Conservation (phyloP, 176 grass and related monocot species). For the Paspalum vaginatum region DNA sequence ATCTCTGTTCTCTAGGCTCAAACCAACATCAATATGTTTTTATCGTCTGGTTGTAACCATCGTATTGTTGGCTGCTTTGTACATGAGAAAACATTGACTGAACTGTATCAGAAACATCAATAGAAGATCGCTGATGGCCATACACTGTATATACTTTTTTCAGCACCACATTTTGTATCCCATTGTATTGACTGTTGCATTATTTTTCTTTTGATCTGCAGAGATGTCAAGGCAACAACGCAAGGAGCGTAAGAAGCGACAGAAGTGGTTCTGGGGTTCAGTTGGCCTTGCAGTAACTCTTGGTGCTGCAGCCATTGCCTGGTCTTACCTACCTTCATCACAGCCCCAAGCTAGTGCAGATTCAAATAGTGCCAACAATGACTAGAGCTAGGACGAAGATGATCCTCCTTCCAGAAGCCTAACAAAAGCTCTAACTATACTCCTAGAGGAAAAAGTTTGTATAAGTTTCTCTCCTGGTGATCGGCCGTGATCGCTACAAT, state of each 20-base stretch:
- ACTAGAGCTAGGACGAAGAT: constrained; percentile 50
- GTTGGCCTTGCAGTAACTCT: constrained; percentile 81
- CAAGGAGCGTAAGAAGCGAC: constrained; percentile 63
- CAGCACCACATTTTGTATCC: not conserved
- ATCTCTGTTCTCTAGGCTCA: not conserved
- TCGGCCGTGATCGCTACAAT: constrained; percentile 49
- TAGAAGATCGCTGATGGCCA: not conserved
- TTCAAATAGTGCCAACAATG: constrained; percentile 36
- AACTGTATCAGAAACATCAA: not conserved
- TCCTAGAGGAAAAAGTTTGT: constrained; percentile 57
- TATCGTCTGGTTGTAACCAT: not conserved
- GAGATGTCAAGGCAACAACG: constrained; percentile 82
- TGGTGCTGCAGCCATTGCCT: constrained; percentile 68
- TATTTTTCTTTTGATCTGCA: constrained; percentile 32
- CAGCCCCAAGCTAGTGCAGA: constrained; percentile 36
- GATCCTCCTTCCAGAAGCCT: constrained; percentile 45
- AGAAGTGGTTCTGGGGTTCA: constrained; percentile 95
- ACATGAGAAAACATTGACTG: not conserved
- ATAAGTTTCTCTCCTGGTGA: constrained; percentile 59
- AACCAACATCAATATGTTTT: not conserved
- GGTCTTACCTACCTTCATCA: constrained; percentile 74
- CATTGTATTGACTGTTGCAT: not conserved
- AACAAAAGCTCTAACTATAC: constrained; percentile 65
- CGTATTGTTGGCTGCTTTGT: not conserved
- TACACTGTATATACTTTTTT: not conserved